Evolutionary conservation across 2,329 filamentous ascomycete species (phyloP).

Genomic region (Penicillium corylophilum): DNA sequence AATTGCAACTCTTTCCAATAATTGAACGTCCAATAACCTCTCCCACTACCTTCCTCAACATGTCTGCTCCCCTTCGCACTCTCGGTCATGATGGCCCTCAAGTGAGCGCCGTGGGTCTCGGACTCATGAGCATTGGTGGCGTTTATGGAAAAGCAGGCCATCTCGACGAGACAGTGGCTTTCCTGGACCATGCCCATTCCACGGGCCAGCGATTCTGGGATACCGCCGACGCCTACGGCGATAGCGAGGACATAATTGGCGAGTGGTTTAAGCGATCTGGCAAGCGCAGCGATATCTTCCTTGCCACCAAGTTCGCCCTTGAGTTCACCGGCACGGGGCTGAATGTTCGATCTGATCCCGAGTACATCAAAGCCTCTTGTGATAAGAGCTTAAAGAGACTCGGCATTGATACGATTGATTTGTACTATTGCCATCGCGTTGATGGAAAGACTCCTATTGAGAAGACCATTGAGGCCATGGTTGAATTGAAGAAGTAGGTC

Average conservation of each 20-base stretch:
- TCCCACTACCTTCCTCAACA: not conserved
- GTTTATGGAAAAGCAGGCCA: constrained; percentile 20
- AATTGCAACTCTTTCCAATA: not conserved
- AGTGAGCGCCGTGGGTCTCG: constrained; percentile 26
- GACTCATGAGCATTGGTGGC: constrained; percentile 22
- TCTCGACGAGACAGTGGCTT: constrained; percentile 15
- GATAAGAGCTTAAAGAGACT: constrained; percentile 37
- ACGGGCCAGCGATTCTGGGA: constrained; percentile 35
- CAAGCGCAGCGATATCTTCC: constrained; percentile 43
- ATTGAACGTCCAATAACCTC: not conserved
- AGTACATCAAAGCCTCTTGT: constrained; percentile 38
- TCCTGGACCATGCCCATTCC: constrained; percentile 33
- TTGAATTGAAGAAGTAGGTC: constrained; percentile 41
- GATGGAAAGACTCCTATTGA: constrained; percentile 47
- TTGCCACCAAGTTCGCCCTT: constrained; percentile 42
- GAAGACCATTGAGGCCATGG: constrained; percentile 46
- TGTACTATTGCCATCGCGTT: constrained; percentile 48
- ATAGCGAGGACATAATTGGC: constrained; percentile 32
- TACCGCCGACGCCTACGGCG: constrained; percentile 32
- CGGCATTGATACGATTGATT: constrained; percentile 40
- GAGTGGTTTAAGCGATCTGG: constrained; percentile 43
- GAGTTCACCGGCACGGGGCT: constrained; percentile 11
- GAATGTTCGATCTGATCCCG: constrained; percentile 36
- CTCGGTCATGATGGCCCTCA: constrained; percentile 22
- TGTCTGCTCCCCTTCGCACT: constrained; percentile 11